phyloP scores from a whole-genome alignment of 139 green algal genomes.

The Bryopsis sp. region DNA sequence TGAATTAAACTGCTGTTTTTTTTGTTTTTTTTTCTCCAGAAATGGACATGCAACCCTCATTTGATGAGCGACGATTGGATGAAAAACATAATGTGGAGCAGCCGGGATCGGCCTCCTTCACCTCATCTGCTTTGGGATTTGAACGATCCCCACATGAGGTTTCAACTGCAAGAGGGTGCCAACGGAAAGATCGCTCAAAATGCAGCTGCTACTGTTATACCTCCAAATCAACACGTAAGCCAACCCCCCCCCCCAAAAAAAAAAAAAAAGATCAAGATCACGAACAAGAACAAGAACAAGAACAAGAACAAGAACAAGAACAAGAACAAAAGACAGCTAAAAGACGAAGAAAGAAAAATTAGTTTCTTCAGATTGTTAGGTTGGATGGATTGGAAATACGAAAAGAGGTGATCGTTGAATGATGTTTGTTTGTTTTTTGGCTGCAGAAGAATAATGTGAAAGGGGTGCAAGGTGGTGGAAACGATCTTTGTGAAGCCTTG shows the following conservation, averaged over 20 bases:
- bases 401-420: not conserved
- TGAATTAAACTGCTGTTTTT: too few species aligned
- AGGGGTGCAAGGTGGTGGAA: not conserved
- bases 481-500: not conserved
- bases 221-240: too few species aligned
- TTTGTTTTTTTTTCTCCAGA: not conserved
- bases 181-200: not conserved
- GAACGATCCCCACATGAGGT: conserved; percentile 5
- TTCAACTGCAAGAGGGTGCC: not conserved
- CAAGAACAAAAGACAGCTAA: too few species aligned
- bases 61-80: not conserved
- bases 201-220: not conserved
- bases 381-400: too few species aligned
- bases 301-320: too few species aligned
- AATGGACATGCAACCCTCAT: not conserved
- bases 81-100: not conserved
- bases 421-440: not conserved
- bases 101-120: not conserved
- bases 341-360: too few species aligned
- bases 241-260: too few species aligned
- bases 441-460: not conserved
- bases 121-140: conserved; percentile 8
- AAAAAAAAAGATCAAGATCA: too few species aligned
- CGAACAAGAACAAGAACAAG: too few species aligned
- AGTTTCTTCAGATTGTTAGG: too few species aligned